phyloP scores from a whole-genome alignment of 225 moss, liverwort and hornwort species.

The Lunularia cruciata region DNA sequence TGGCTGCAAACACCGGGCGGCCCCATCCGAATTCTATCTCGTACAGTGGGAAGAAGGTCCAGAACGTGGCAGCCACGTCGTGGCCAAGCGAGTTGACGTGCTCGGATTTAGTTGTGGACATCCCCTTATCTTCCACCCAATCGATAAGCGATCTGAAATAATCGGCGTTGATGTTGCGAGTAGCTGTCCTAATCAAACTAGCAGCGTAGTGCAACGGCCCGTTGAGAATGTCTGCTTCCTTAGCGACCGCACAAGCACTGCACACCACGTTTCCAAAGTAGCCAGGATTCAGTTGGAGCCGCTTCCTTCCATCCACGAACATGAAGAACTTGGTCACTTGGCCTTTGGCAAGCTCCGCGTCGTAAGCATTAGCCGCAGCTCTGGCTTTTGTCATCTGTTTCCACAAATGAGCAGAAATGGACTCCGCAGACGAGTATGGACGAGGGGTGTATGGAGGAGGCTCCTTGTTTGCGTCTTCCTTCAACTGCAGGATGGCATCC shows the following conservation, averaged over 20 bases:
- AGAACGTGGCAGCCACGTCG: constrained; percentile 44
- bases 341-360: constrained; percentile 1
- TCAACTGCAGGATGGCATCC: constrained; percentile 27
- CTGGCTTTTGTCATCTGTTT: constrained; percentile 40
- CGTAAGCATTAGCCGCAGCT: constrained; percentile 26
- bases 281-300: constrained; percentile 20
- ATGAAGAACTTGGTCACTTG: constrained; percentile 40
- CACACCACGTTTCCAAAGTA: constrained; percentile 46
- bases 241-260: constrained; percentile 38
- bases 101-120: constrained; percentile 31
- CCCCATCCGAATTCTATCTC: constrained; percentile 46
- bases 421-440: constrained; percentile 33
- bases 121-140: constrained; percentile 41
- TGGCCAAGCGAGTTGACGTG: constrained; percentile 40
- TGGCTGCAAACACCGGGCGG: constrained; percentile 30
- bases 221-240: constrained; percentile 35
- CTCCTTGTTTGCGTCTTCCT: constrained; percentile 11
- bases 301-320: constrained; percentile 41
- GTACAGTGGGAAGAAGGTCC: constrained; percentile 44
- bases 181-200: constrained; percentile 36
- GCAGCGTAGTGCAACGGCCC: constrained; percentile 29
- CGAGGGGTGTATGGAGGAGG: constrained; percentile 37
- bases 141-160: constrained; percentile 43
- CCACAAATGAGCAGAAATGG: constrained; percentile 39
- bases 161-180: constrained; percentile 32